A percentile compares a stretch with the other conserved stretches of the same genome.
Conservation (phyloP, 768 basidiomycete genomes). For the Hebeloma cylindrosporum region DNA sequence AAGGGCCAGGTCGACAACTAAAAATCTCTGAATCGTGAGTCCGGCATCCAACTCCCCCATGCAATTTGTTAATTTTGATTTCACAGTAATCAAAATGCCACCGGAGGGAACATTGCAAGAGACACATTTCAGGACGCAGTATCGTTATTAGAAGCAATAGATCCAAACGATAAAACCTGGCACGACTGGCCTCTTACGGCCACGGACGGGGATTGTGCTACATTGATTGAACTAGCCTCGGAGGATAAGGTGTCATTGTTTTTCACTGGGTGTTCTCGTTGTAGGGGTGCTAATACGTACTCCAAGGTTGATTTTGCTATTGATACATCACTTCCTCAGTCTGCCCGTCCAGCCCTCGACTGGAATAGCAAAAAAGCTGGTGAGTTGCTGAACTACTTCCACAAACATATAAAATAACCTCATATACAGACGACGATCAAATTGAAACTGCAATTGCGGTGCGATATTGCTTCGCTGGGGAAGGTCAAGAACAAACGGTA, state of each 20-base stretch:
- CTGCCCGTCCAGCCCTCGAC: constrained; percentile 57
- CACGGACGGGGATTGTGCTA: constrained; percentile 78
- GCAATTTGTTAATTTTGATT: not conserved
- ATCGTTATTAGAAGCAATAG: constrained; percentile 55
- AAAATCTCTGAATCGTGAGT: constrained; percentile 73
- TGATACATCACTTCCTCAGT: constrained; percentile 61
- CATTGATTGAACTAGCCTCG: constrained; percentile 78
- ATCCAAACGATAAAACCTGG: constrained; percentile 51
- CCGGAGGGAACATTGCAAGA: constrained; percentile 60
- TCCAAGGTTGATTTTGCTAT: constrained; percentile 69
- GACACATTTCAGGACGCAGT: constrained; percentile 75
- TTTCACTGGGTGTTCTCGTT: not conserved
- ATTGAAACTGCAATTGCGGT: constrained; percentile 69
- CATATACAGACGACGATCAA: constrained; percentile 73
- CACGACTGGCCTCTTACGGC: constrained; percentile 80
- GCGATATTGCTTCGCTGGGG: constrained; percentile 27
- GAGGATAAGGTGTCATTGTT: constrained; percentile 60
- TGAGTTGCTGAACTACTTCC: constrained; percentile 27
- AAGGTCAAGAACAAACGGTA: constrained; percentile 24
- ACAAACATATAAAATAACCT: not conserved
- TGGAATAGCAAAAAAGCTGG: constrained; percentile 93
- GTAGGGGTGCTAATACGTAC: not conserved
- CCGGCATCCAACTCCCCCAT: not conserved
- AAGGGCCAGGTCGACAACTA: constrained; percentile 69
- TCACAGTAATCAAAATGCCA: constrained; percentile 62